Base-by-base conservation (phyloP, 768 basidiomycete species). In the Suillus paluster region DNA sequence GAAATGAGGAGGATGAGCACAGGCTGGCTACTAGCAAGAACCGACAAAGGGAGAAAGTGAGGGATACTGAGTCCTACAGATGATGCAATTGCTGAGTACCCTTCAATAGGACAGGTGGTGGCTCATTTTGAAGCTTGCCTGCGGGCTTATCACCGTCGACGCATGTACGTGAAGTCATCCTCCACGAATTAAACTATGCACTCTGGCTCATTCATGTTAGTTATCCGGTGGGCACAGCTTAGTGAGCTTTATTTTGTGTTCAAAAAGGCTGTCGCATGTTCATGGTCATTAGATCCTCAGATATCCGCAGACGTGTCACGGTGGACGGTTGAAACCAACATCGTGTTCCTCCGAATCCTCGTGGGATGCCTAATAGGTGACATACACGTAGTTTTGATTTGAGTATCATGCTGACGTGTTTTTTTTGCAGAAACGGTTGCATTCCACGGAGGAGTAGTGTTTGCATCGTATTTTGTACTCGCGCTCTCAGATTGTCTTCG, bases 141-240 rank as follows among this genome's bases (percentile, higher is more conserved):
- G 75, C 30, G 81, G 82, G 1, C 77, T 92, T 14, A 74, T 91
- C 25, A 72, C 85, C 21, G 73, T 91, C 12, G 92, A 94, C 76
- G 87, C 90, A 4, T 92, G 91, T 94, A 71, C 57, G 89, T 80
- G 33, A 44, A 53, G 33, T 14, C 21, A 41, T 23, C 50, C 39
- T 25, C 34, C 36, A 57, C 44, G 38, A 17, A 33, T 64, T 60
- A 58, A 41, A 38, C 57, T 34, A 64, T 48, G 58, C 54, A 44
- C 39, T 15, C 11, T 54, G 19, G 38, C 60, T 61, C 39, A 45
- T 60, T 50, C 38, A 19, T 39, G 36, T 9, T 63, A 93, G 92
- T 92, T 71, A 92, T 94, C 58, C 79, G 92, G 66, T 94, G 90
- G 89, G 86, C 86, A 38, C 84, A 91, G 65, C 77, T 91, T 2